phyloP scores from a whole-genome alignment of 2,329 filamentous ascomycete genomes.

The Coleophoma eucalyptorum region DNA sequence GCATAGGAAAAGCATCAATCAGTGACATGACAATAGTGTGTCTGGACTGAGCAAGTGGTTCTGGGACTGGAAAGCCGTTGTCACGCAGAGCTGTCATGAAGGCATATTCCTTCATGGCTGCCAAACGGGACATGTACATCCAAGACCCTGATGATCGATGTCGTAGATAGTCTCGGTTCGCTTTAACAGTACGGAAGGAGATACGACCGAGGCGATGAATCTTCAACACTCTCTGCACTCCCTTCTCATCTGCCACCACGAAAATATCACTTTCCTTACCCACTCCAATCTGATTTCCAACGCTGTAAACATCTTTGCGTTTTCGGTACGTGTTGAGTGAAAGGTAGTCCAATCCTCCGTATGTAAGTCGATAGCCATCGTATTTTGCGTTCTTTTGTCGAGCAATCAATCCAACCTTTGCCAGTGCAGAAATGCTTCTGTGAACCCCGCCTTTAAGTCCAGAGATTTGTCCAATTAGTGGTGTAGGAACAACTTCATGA shows the following conservation, averaged over 20 bases:
- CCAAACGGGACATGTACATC: constrained; percentile 96
- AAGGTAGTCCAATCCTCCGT: constrained; percentile 97
- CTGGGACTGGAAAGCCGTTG: constrained; percentile 85
- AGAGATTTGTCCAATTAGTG: constrained; percentile 80
- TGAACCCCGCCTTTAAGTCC: constrained; percentile 81
- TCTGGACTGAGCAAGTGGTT: constrained; percentile 82
- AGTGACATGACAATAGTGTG: constrained; percentile 97
- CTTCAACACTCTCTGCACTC: constrained; percentile 80
- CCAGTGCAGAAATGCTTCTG: constrained; percentile 82
- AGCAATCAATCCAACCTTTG: constrained; percentile 87
- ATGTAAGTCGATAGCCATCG: constrained; percentile 94
- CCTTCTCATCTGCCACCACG: constrained; percentile 78
- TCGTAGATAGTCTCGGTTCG: constrained; percentile 91
- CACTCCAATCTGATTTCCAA: constrained; percentile 91
- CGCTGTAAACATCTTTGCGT: constrained; percentile 78
- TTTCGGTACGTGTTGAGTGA: constrained; percentile 86
- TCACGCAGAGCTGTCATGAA: constrained; percentile 86
- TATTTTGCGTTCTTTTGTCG: constrained; percentile 95
- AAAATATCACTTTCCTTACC: constrained; percentile 98
- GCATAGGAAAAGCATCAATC: constrained; percentile 86
- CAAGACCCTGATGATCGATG: constrained; percentile 79
- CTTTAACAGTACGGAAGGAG: constrained; percentile 93
- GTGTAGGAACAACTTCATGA: constrained; percentile 92
- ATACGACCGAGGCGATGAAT: constrained; percentile 95
- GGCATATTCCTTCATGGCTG: constrained; percentile 89